phyloP scores from a whole-genome alignment of 129 eudicot species.

The Flaveria sonorensis region DNA sequence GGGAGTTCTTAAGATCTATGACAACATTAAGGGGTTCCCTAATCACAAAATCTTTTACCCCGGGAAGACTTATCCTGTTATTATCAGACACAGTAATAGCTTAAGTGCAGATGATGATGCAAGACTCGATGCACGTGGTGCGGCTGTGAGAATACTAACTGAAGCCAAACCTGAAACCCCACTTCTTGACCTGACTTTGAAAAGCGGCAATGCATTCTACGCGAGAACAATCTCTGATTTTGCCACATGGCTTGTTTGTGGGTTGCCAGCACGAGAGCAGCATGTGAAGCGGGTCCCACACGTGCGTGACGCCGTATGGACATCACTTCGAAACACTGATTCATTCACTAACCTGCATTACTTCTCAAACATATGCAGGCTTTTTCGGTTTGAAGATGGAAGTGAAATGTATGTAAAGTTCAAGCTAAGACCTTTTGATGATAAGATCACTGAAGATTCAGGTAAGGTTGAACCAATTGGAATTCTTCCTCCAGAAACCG shows the following conservation, averaged over 20 bases:
- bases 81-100: constrained; percentile 79
- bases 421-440: constrained; percentile 66
- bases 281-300: constrained; percentile 76
- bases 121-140: constrained; percentile 85
- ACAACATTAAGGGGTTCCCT: constrained; percentile 62
- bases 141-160: constrained; percentile 70
- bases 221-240: constrained; percentile 84
- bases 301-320: constrained; percentile 82
- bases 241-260: constrained; percentile 90
- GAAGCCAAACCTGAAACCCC: constrained; percentile 40
- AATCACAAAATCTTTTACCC: constrained; percentile 65
- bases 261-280: constrained; percentile 69
- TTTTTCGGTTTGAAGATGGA: constrained; percentile 71
- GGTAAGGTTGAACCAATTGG: constrained; percentile 72
- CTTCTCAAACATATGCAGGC: constrained; percentile 74
- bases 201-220: constrained; percentile 82
- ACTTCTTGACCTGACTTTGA: constrained; percentile 67
- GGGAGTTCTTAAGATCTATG: constrained; percentile 60
- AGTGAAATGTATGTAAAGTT: constrained; percentile 78
- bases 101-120: constrained; percentile 94
- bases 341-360: constrained; percentile 69
- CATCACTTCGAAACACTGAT: constrained; percentile 63
- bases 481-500: constrained; percentile 84
- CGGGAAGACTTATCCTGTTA: constrained; percentile 65
- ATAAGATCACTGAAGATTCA: constrained; percentile 56